These are phyloP conservation scores for Podila verticillata DNA, from an alignment of 192 early-diverging fungal species.

Conservation along the genomic window DNA sequence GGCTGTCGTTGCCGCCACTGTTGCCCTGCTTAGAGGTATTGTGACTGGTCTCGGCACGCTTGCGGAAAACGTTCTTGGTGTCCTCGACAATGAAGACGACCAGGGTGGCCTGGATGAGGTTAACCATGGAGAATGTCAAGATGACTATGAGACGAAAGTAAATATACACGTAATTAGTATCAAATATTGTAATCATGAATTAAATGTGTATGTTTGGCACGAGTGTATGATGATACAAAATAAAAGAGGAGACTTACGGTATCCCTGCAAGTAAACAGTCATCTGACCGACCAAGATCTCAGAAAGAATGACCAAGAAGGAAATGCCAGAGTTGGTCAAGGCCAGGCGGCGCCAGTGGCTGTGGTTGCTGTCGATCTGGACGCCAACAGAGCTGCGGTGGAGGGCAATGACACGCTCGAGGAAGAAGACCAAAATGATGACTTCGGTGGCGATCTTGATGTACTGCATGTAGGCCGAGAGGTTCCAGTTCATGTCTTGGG, in stretches of 20 bases:
- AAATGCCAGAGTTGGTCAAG: slow-evolving; percentile 45
- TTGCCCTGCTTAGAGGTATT: slow-evolving; percentile 20
- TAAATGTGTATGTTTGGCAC: no score
- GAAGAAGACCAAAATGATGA: slow-evolving; percentile 44
- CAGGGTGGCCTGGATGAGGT: slow-evolving; percentile 37
- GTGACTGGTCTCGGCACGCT: slow-evolving; percentile 23
- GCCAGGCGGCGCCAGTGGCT: slow-evolving; percentile 41
- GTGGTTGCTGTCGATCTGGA: slow-evolving; percentile 12
- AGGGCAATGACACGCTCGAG: slow-evolving; percentile 45
- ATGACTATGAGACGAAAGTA: slow-evolving; percentile 10
- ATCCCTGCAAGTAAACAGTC: slow-evolving; percentile 31
- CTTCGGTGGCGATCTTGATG: slow-evolving; percentile 46
- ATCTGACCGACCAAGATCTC: slow-evolving; percentile 47
- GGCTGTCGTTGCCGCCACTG: slow-evolving; percentile 1
- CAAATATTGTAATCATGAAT: no score
- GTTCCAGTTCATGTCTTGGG: slow-evolving; percentile 24
- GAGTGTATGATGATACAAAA: background rate
- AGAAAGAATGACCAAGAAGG: slow-evolving; percentile 47
- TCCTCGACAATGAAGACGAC: slow-evolving; percentile 46
- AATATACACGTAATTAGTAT: background rate
- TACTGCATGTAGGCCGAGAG: slow-evolving; percentile 43
- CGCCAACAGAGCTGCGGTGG: slow-evolving; percentile 14
- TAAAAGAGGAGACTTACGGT: slow-evolving; percentile 19
- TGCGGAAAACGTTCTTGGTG: slow-evolving; percentile 40
- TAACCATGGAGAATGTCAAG: slow-evolving; percentile 45